Percentiles rank a stretch among this genome's conserved stretches.
These are phyloP conservation scores for Hypoxylon sp. DNA, from an alignment of 2,329 filamentous ascomycete species.

Conservation along the genomic window DNA sequence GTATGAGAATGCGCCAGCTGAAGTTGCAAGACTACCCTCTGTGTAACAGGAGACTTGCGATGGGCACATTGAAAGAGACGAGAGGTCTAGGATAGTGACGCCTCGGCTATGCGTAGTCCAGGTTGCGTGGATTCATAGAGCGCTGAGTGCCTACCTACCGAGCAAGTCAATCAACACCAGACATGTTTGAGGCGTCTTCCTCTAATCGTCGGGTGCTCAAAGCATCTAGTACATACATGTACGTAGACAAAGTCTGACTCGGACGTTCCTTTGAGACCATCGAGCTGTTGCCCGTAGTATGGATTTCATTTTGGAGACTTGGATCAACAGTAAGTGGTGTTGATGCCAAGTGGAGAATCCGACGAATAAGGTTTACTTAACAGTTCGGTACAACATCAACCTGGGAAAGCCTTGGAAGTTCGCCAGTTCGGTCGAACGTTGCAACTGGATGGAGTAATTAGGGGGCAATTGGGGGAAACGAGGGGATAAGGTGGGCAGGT, in stretches of 20 bases:
- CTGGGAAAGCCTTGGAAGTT: neutral
- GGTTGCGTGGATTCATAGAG: conserved; percentile 2
- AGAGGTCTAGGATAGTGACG: conserved; percentile 3
- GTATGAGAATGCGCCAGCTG: conserved; percentile 29
- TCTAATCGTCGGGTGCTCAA: neutral
- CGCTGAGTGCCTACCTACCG: conserved; percentile 1
- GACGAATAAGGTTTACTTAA: conserved; percentile 9
- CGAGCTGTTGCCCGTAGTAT: neutral
- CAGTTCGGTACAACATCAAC: conserved; percentile 16
- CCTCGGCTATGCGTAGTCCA: neutral
- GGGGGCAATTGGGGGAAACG: neutral
- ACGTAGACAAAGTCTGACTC: conserved; percentile 1
- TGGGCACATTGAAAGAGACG: neutral
- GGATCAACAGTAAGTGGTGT: conserved; percentile 9
- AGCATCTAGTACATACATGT: neutral
- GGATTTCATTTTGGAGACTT: neutral
- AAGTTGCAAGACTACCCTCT: conserved; percentile 9
- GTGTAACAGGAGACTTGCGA: conserved; percentile 6
- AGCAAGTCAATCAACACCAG: neutral
- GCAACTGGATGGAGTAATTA: neutral
- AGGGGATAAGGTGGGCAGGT: conserved; percentile 8
- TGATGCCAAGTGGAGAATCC: conserved; percentile 1
- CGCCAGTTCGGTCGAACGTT: neutral
- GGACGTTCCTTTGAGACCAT: conserved; percentile 27
- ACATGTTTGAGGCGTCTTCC: neutral